These are phyloP conservation scores for Gymnopilus junonius DNA, from an alignment of 768 basidiomycete genomes.

Conservation along the genomic window DNA sequence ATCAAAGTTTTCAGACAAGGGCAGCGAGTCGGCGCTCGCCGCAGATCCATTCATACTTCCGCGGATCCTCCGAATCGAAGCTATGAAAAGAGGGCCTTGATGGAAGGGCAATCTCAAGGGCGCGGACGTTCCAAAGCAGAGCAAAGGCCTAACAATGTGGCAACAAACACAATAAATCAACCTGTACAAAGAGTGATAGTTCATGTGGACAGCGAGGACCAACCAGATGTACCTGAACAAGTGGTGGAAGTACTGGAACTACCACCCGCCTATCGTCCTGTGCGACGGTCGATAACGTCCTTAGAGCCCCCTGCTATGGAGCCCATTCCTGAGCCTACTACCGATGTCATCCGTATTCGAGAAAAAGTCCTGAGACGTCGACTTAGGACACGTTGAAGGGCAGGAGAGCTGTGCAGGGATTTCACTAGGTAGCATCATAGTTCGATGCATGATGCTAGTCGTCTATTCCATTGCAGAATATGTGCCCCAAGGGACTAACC, in stretches of 20 bases:
- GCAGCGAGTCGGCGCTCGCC: not conserved
- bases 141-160: too few species aligned
- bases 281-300: not conserved
- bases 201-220: not conserved
- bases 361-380: too few species aligned
- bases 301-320: too few species aligned
- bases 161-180: not conserved
- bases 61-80: not conserved
- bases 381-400: too few species aligned
- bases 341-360: not conserved
- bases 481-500: too few species aligned
- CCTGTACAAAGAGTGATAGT: not conserved
- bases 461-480: too few species aligned
- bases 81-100: not conserved
- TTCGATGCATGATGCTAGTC: too few species aligned
- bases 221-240: not conserved
- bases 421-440: too few species aligned
- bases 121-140: not conserved
- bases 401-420: too few species aligned
- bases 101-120: not conserved
- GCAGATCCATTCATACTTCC: not conserved
- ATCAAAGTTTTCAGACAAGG: too few species aligned
- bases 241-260: not conserved
- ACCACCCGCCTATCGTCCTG: not conserved
- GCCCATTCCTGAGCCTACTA: not conserved